Base-by-base conservation (phyloP, 306 rosid species). In the Begonia masoniana region DNA sequence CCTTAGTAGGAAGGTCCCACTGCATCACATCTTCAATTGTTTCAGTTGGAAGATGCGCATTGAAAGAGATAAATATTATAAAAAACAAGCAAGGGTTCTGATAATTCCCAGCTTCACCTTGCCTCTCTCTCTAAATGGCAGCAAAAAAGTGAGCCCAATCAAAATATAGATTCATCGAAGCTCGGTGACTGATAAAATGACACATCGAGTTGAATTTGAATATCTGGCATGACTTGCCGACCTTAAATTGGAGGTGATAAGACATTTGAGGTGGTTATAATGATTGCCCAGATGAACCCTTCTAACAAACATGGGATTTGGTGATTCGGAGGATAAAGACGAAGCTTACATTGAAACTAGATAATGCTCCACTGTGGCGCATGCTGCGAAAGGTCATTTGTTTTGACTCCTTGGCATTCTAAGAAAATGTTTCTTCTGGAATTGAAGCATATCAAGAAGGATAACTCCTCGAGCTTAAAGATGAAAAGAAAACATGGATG, bases 1-100 rank as follows among this genome's bases (percentile, higher is more conserved):
- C 70, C 76, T 68, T 76, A 69, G 61, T 74, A 47, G 81, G 94
- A 83, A 75, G 75, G 77, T 12, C 83, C 83, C 85, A 57, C 50
- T 62, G 54, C 51, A 61, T 87, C 91, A 76, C 69, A 70, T 81
- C 79, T 62, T 66, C 66, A 78, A 79, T 83, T 70, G 75, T 74
- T 81, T 78, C 86, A 23, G 77, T 83, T 78, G 67, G 46, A 61
- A 66, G 63, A 73, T 51, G 66, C 51, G 60, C 36, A 12, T 1
- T 21, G 23, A 24, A 26, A 17, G 8, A 49, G 15, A n/a, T 7
- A 10, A 9, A 43, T 17, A 12, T 42, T 43, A 49, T 43, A 56
- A 42, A 56, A 49, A 26, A 5, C 51, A 13, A 7, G 36, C 26
- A 70, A 31, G 39, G 39, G 39, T 31, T 31, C 39, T 31, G 39